Base-by-base conservation (phyloP, 176 grass and related monocot genomes). In the Pharus latifolius region DNA sequence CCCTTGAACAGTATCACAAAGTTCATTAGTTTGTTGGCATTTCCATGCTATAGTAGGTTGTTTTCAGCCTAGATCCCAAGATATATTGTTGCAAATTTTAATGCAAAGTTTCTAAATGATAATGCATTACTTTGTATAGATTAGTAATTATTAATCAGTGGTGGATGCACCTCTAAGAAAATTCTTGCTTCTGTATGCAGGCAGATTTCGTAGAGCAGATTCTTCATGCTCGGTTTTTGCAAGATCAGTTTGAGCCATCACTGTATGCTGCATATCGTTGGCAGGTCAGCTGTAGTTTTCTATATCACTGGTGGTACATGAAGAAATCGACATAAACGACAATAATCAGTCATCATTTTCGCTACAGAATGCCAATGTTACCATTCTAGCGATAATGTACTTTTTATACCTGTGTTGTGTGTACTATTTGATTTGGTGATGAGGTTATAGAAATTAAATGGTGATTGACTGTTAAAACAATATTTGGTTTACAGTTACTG, bases 151-250 rank as follows among this genome's bases (percentile, higher is more conserved):
- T 41, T 52, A 3, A 25, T 57, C 30, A 38, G 17, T 49, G 2
- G 32, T 0, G 15, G 52, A 10, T 15, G 19, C 32, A 32, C 9
- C 26, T 70, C 37, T 22, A 16, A 69, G 14, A 24, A n/a, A 46
- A 44, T 6, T 37, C 15, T 8, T 57, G 56, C 31, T 62, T 76
- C 26, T 7, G 26, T 68, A 73, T 57, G 50, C 72, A 96, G 91
- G 87, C 80, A 3, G 80, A 87, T 82, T 85, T 87, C 59, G 67
- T 91, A 72, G 87, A 96, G 44, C 80, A 90, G 63, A 73, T 96
- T 48, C 72, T 96, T 68, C 91, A 91, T 82, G 64, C 80, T 87
- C 84, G 83, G 6, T 81, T 96, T 80, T 45, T 87, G 61, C 87
- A 78, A 58, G 77, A 90, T 20, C 83, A 96, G 49, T 76, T 87